Evolutionary conservation across 305 asterid genomes (phyloP), one percentile per base, ranked within the genome.

Genomic region (Caryopteris hybrid): DNA sequence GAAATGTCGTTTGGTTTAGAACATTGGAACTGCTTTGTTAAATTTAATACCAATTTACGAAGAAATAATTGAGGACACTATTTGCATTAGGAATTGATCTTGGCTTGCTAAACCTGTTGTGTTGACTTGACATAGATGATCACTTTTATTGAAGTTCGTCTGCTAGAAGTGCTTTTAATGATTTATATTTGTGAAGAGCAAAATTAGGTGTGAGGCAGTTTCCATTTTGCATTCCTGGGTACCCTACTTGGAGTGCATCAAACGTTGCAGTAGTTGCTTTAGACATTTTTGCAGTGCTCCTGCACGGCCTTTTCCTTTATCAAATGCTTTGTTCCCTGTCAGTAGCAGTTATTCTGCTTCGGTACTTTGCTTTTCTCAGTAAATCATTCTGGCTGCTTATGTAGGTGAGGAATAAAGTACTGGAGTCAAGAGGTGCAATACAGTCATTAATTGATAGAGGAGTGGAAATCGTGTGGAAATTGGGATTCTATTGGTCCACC

Each of bases 401-500:
- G 69, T 66, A 94, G 99, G 96, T 94, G 78, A 86, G 91, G 75
- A 85, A 63, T 74, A 94, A 86, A 84, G 99, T 94, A 20, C 80
- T 94, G 81, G 96, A 82, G 75, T 94, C 99, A 18, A 87, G 92
- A 79, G 99, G 97, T 54, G 84, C 85, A 29, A 78, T 87, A 73
- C 80, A 89, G 75, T 94, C 99, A 13, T 77, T 94, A 65, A 62
- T 91, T 69, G 94, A 92, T 52, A 87, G 99, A 73, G 97, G 99
- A 57, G 84, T 94, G 58, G 85, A 94, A 86, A 94, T 94, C 69
- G 96, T 94, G 23, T 94, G 97, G 97, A 91, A 70, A 69, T 87
- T 94, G 83, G 99, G 99, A 50, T 65, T 94, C 48, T 94, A 94
- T 67, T 94, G 97, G 97, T 91, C 96, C 14, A 70, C 85, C 20